Conservation (phyloP, 2,329 filamentous ascomycete species). For the Rhytidhysteron rufulum region DNA sequence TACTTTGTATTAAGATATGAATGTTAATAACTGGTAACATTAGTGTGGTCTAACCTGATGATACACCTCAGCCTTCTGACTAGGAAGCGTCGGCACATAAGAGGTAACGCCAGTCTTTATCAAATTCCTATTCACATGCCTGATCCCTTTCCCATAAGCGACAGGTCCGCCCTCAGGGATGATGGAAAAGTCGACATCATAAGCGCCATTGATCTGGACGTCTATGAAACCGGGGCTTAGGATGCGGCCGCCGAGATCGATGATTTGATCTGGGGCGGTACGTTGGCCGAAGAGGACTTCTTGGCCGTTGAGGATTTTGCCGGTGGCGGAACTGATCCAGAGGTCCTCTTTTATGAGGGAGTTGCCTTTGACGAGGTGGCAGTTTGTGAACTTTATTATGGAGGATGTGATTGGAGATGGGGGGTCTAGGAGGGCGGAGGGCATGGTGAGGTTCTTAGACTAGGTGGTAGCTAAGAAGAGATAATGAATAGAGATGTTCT, state of each 20-base stretch:
- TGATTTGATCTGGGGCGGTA: conserved; percentile 65
- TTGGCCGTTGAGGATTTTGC: conserved; percentile 73
- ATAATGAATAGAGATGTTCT: neutral
- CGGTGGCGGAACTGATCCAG: conserved; percentile 80
- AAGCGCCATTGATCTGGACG: conserved; percentile 86
- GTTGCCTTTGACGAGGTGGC: conserved; percentile 67
- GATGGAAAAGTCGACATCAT: conserved; percentile 87
- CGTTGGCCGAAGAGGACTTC: conserved; percentile 65
- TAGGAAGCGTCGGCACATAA: conserved; percentile 81
- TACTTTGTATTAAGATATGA: neutral
- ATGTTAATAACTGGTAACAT: conserved; percentile 1
- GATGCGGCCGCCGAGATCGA: conserved; percentile 80
- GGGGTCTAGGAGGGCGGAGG: conserved; percentile 30
- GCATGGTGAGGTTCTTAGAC: conserved; percentile 26
- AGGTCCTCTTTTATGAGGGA: conserved; percentile 71
- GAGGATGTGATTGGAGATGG: conserved; percentile 38
- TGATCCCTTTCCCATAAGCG: conserved; percentile 69
- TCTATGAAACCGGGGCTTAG: conserved; percentile 85
- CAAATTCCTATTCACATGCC: conserved; percentile 66
- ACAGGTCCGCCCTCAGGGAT: conserved; percentile 61
- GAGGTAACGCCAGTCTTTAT: conserved; percentile 80
- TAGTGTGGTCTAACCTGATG: conserved; percentile 53
- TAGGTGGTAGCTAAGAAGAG: neutral
- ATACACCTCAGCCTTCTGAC: conserved; percentile 77
- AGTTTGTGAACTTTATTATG: conserved; percentile 88